Base-by-base conservation (phyloP, 179 eudicot genomes). In the Spergularia azorica region DNA sequence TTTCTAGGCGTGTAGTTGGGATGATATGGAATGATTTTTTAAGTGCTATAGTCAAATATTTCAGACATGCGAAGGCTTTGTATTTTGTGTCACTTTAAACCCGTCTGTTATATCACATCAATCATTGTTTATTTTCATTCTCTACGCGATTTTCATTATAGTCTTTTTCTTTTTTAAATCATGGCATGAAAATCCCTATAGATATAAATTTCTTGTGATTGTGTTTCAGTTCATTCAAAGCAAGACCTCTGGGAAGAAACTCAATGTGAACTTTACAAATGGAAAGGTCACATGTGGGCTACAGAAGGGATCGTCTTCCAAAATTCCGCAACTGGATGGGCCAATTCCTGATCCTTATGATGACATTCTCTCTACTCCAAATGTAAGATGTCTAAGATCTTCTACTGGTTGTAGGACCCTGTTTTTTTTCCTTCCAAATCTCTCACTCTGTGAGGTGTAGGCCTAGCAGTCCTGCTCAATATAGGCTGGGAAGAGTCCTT, bases 301-400 rank as follows among this genome's bases (percentile, higher is more conserved):
- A 57, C 79, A 79, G 73, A 79, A 68, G 36, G 84, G 80, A 50
- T 80, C 75, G 39, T 81, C 84, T 56, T 85, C 91, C 36, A 82
- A 82, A 82, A 91, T 93, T 83, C 89, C 93, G 79, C 97, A 95
- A 82, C 58, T 87, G 55, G 97, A 95, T 84, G 98, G 96, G 73
- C 97, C 92, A 56, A 82, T 84, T 51, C 90, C 98, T 71, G 95
- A 95, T 83, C 97, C 98, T 78, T 93, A 93, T 84, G 97, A 94
- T 71, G 96, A 95, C 64, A 86, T 70, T 79, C 95, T 90, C 56
- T 92, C 98, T 76, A 91, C 98, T 64, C 97, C 98, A 43, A 92
- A 93, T 86, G 98, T 95, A 77, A 88, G 89, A 43, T 51, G 15
- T 76, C 64, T 67, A 46, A 46, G 50, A 9, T 46, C 54, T 80